Percentiles rank a stretch among this genome's conserved stretches.
These are phyloP conservation scores for Colletotrichum sp. DNA, from an alignment of 2,329 filamentous ascomycete species.

Conservation along the genomic window DNA sequence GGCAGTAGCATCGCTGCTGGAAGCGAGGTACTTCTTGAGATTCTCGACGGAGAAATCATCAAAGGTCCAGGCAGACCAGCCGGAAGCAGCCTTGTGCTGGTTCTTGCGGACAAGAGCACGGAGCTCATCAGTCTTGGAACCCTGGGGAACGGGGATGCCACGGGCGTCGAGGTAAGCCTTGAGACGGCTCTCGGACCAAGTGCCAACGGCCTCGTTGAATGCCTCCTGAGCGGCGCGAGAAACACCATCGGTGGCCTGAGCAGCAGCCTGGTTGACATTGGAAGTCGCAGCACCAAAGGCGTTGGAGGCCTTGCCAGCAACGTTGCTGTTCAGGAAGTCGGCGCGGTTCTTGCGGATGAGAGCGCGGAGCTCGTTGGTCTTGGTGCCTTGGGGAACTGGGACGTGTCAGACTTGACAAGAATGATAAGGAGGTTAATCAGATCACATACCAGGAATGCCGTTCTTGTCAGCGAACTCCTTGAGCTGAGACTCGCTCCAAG, in stretches of 20 bases:
- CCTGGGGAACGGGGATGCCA: slow-evolving; percentile 76
- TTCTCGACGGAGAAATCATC: slow-evolving; percentile 78
- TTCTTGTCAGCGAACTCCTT: slow-evolving; percentile 96
- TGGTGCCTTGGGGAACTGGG: slow-evolving; percentile 88
- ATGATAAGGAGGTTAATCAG: background rate
- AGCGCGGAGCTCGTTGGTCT: slow-evolving; percentile 86
- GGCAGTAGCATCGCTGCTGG: slow-evolving; percentile 58
- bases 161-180: slow-evolving; percentile 82
- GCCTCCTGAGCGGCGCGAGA: slow-evolving; percentile 66
- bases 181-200: slow-evolving; percentile 78
- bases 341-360: slow-evolving; percentile 88
- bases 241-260: slow-evolving; percentile 75
- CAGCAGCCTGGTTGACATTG: slow-evolving; percentile 77
- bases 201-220: slow-evolving; percentile 65
- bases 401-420: background rate
- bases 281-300: slow-evolving; percentile 76
- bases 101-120: slow-evolving; percentile 77
- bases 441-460: slow-evolving; percentile 60
- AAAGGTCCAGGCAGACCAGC: slow-evolving; percentile 78
- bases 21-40: slow-evolving; percentile 62
- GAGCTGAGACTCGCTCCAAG: slow-evolving; percentile 87
- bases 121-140: slow-evolving; percentile 74
- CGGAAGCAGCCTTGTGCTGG: slow-evolving; percentile 71
- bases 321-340: slow-evolving; percentile 70
- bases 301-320: slow-evolving; percentile 60